Evolutionary conservation across 306 rosid genomes (phyloP).

Genomic region (Fagus sylvatica): DNA sequence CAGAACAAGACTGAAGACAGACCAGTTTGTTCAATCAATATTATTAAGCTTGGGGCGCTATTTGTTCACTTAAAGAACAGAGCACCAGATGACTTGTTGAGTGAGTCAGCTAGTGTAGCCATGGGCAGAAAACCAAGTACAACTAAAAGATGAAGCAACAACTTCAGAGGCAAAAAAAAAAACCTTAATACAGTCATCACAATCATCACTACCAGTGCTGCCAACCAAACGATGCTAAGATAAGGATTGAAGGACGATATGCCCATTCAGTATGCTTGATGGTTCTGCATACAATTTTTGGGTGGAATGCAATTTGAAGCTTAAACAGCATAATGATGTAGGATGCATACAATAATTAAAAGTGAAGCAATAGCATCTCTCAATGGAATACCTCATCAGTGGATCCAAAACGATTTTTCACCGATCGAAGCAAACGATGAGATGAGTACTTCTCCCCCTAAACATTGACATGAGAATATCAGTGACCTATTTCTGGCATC

Average conservation of each 20-base stretch:
- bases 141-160: slow-evolving; percentile 13
- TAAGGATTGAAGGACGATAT: neutral
- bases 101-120: neutral
- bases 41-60: neutral
- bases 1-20: neutral
- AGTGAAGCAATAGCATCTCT: slow-evolving; percentile 1
- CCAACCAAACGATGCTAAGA: neutral
- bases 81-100: neutral
- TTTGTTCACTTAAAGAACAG: neutral
- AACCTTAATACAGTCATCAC: neutral
- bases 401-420: slow-evolving; percentile 95
- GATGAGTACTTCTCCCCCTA: slow-evolving; percentile 92
- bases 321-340: neutral
- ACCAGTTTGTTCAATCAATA: neutral
- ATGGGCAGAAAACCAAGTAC: neutral
- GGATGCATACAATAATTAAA: neutral
- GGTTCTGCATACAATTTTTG: neutral
- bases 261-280: neutral
- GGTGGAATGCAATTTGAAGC: neutral
- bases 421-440: slow-evolving; percentile 85
- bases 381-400: slow-evolving; percentile 70
- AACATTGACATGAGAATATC: slow-evolving; percentile 19
- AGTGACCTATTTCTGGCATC: slow-evolving; percentile 2
- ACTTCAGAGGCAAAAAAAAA: slow-evolving; percentile 6
- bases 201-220: neutral